Evolutionary conservation across 768 basidiomycete genomes (phyloP).

Genomic region (Austroboletus eburneus): DNA sequence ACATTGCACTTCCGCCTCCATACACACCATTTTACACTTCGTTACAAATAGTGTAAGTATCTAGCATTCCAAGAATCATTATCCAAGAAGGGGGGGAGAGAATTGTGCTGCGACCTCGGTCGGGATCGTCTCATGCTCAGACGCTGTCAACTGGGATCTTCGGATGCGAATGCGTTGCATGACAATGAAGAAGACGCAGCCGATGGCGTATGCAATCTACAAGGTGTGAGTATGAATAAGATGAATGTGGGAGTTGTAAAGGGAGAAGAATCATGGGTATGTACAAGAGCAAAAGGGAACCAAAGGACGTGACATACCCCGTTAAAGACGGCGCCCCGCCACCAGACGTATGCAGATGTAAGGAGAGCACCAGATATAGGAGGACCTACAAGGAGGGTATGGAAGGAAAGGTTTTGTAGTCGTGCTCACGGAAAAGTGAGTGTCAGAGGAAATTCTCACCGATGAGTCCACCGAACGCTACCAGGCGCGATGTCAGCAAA

Average conservation of each 20-base stretch:
- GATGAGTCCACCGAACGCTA: constrained; percentile 24
- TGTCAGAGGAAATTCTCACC: constrained; percentile 6
- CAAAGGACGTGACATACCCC: constrained; percentile 29
- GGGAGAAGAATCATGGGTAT: not conserved
- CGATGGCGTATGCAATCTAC: constrained; percentile 23
- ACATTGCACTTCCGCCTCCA: too few species aligned
- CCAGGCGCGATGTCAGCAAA: not conserved
- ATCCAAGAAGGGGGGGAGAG: too few species aligned
- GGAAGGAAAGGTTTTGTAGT: not conserved
- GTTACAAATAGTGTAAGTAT: too few species aligned
- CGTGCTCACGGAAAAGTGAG: not conserved
- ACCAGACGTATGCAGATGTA: constrained; percentile 50
- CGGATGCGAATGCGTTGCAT: constrained; percentile 24
- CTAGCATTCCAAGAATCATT: too few species aligned
- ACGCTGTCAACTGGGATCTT: constrained; percentile 2
- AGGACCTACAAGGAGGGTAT: constrained; percentile 31
- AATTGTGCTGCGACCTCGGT: too few species aligned
- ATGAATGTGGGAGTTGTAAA: not conserved
- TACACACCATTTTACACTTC: too few species aligned
- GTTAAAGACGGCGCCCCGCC: constrained; percentile 52
- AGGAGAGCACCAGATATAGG: constrained; percentile 58
- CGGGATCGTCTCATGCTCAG: too few species aligned
- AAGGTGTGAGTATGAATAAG: not conserved
- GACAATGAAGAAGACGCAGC: constrained; percentile 21
- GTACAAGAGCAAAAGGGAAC: not conserved